These are phyloP conservation scores for Aspergillus cavernicola DNA, from an alignment of 495 filamentous ascomycete species.

Conservation along the genomic window DNA sequence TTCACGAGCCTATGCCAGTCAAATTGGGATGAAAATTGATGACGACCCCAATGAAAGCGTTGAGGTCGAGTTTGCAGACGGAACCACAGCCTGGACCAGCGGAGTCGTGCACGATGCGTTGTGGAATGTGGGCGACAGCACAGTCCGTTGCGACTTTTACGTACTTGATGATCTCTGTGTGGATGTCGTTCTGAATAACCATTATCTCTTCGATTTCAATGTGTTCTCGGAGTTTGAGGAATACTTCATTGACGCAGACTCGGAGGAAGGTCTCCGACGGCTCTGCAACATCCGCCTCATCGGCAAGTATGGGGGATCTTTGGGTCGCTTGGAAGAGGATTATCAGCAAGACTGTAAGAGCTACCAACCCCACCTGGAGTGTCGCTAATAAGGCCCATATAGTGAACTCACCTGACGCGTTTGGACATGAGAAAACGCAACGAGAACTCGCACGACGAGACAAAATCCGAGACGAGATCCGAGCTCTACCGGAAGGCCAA, in stretches of 20 bases:
- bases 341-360: not conserved
- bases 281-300: not conserved
- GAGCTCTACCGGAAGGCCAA: not conserved
- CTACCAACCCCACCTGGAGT: too few relatives aligned
- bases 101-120: not conserved
- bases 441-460: not conserved
- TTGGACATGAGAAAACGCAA: not conserved
- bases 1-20: not conserved
- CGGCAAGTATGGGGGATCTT: not conserved
- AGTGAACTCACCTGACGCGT: not conserved
- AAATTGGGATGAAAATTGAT: not conserved
- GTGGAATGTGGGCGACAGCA: not conserved
- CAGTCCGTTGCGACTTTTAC: not conserved
- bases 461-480: not conserved
- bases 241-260: not conserved
- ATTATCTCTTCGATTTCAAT: not conserved
- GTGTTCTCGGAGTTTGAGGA: not conserved
- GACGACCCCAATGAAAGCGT: not conserved
- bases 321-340: not conserved
- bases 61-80: not conserved
- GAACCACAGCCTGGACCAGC: not conserved
- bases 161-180: not conserved
- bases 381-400: too few relatives aligned
- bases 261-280: not conserved
- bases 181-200: not conserved